These are phyloP conservation scores for Hygrocybe coccinea DNA, from an alignment of 768 basidiomycete genomes.

Conservation along the genomic window DNA sequence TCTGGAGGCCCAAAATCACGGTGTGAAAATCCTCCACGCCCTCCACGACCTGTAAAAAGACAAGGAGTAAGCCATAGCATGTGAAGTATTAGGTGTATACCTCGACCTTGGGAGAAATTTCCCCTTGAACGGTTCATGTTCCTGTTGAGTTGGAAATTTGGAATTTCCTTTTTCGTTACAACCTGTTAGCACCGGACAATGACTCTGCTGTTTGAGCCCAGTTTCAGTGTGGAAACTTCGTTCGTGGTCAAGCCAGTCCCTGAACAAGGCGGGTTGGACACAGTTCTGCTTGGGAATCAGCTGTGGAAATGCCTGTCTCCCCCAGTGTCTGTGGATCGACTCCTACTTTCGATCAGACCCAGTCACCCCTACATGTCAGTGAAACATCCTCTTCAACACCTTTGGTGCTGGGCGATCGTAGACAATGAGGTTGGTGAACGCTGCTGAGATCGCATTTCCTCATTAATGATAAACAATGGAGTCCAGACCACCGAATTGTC, in stretches of 20 bases:
- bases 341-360: constrained; percentile 14
- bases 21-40: constrained; percentile 67
- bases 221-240: constrained; percentile 19
- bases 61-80: constrained; percentile 13
- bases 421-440: constrained; percentile 35
- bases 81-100: constrained; percentile 23
- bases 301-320: constrained; percentile 29
- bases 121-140: constrained; percentile 38
- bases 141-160: too few relatives aligned
- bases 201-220: constrained; percentile 35
- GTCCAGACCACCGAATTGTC: constrained; percentile 31
- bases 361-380: neutral
- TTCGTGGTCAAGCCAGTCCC: constrained; percentile 23
- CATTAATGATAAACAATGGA: too few relatives aligned
- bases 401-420: constrained; percentile 32
- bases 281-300: constrained; percentile 27
- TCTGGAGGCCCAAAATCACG: constrained; percentile 78
- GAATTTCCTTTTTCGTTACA: too few relatives aligned
- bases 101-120: constrained; percentile 49
- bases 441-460: neutral
- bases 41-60: constrained; percentile 42
- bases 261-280: constrained; percentile 15
- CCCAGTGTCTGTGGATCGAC: constrained; percentile 14
- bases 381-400: constrained; percentile 4
- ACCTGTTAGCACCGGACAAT: constrained; percentile 14